phyloP scores from a whole-genome alignment of 768 basidiomycete genomes.

The Rickenella mellea region DNA sequence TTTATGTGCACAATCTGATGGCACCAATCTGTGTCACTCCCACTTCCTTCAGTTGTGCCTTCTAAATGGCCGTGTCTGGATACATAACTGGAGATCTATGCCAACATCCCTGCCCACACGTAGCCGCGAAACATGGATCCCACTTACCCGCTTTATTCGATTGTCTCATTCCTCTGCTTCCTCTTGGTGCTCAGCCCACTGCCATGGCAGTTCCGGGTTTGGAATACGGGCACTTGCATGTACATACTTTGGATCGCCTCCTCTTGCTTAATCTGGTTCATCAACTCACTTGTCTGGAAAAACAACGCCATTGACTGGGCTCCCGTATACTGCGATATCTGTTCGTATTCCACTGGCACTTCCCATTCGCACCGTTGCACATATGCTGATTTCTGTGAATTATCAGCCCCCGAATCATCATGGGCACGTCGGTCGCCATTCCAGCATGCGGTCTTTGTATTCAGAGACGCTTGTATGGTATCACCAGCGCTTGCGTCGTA shows the following conservation, averaged over 20 bases:
- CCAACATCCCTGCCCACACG: no score
- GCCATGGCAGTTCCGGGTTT: conserved; percentile 28
- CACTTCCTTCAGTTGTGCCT: no score
- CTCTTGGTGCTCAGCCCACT: not conserved
- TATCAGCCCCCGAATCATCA: conserved; percentile 36
- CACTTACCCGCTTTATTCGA: not conserved
- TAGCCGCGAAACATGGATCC: not conserved
- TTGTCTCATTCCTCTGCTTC: not conserved
- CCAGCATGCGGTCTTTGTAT: conserved; percentile 41
- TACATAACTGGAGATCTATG: no score
- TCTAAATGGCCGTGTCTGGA: no score
- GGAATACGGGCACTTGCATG: conserved; percentile 65
- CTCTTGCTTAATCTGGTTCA: conserved; percentile 45
- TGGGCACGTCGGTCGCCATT: conserved; percentile 33
- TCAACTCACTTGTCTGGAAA: conserved; percentile 68
- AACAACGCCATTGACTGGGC: conserved; percentile 40
- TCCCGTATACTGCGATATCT: conserved; percentile 58
- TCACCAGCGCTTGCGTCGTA: conserved; percentile 16
- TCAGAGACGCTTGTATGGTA: conserved; percentile 38
- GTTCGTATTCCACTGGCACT: conserved; percentile 19
- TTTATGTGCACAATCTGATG: no score
- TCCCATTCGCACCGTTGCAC: not conserved
- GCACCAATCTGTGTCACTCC: no score
- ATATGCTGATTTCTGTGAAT: not conserved
- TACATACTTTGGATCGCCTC: conserved; percentile 63